Percentiles rank a stretch among this genome's conserved stretches.
Evolutionary conservation across 176 grass and related monocot species (phyloP).

Genomic region (Ensete glaucum): DNA sequence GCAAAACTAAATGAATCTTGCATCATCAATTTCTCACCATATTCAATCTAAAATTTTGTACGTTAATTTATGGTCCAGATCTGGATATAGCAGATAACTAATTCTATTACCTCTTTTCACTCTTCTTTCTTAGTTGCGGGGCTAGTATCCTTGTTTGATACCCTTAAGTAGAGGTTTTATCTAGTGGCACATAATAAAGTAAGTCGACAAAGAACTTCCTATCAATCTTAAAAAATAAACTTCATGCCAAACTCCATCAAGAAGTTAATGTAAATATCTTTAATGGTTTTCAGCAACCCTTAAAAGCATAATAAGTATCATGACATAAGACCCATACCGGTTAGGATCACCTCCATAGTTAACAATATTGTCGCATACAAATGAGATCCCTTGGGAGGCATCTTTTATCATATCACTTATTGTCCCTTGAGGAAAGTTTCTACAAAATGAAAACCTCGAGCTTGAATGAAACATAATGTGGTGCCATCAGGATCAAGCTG

Average conservation of each 20-base stretch:
- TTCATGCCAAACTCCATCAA: no score
- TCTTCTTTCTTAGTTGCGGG: no score
- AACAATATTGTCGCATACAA: slow-evolving; percentile 78
- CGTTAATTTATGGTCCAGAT: neutral
- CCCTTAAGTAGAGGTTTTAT: no score
- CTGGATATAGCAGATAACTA: neutral
- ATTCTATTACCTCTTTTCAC: no score
- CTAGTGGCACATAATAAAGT: no score
- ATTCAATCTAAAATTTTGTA: neutral
- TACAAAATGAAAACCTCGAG: slow-evolving; percentile 21
- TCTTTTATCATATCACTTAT: slow-evolving; percentile 93
- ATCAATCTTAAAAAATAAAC: no score
- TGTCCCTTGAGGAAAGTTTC: slow-evolving; percentile 97
- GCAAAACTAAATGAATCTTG: neutral
- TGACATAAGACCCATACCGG: slow-evolving; percentile 34
- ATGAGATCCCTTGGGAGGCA: slow-evolving; percentile 94
- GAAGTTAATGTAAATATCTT: no score
- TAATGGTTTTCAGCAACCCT: neutral
- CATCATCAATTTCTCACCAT: neutral
- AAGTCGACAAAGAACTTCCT: no score
- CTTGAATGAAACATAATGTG: slow-evolving; percentile 16
- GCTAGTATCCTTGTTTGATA: no score
- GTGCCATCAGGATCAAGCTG: neutral
- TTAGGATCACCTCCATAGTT: slow-evolving; percentile 88
- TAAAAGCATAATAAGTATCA: neutral